A percentile compares a stretch with the other conserved stretches of the same genome.
Conservation (phyloP, 768 basidiomycete genomes). For the Amanita rimosa region DNA sequence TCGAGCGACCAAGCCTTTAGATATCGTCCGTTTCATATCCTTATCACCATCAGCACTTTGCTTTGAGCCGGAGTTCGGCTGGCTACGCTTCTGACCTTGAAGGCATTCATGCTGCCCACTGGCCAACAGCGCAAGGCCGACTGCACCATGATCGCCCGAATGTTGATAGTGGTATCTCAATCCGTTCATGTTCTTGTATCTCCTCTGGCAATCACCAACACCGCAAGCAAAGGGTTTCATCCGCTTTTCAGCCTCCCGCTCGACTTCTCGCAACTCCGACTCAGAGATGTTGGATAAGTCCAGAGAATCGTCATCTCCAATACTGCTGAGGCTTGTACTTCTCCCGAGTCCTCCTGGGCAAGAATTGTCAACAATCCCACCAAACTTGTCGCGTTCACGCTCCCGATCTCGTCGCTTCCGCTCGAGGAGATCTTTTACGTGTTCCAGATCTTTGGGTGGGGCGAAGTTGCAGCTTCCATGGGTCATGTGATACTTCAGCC, state of each 20-base stretch:
- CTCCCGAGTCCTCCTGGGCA: conserved; percentile 4
- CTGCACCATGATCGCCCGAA: conserved; percentile 87
- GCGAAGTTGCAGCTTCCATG: conserved; percentile 92
- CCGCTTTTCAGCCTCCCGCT: conserved; percentile 76
- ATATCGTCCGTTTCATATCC: not conserved
- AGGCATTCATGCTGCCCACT: conserved; percentile 49
- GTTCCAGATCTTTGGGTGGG: conserved; percentile 76
- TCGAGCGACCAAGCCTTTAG: conserved; percentile 6
- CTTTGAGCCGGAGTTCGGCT: conserved; percentile 6
- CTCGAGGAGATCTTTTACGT: conserved; percentile 63
- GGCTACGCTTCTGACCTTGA: conserved; percentile 13
- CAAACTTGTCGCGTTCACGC: conserved; percentile 13
- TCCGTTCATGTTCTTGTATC: conserved; percentile 99
- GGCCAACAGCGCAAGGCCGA: conserved; percentile 77
- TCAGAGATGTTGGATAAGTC: conserved; percentile 42
- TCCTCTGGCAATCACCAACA: conserved; percentile 72
- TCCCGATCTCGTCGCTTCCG: conserved; percentile 33
- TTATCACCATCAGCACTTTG: conserved; percentile 7
- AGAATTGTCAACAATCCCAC: conserved; percentile 7
- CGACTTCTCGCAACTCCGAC: conserved; percentile 57
- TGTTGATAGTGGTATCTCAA: conserved; percentile 95
- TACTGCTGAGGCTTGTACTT: conserved; percentile 2
- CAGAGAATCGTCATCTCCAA: conserved; percentile 13
- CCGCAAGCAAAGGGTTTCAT: conserved; percentile 84
- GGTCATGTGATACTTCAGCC: conserved; percentile 90